Conservation (phyloP, 1,284 basidiomycete species). For the Rhodotorula sp. region DNA sequence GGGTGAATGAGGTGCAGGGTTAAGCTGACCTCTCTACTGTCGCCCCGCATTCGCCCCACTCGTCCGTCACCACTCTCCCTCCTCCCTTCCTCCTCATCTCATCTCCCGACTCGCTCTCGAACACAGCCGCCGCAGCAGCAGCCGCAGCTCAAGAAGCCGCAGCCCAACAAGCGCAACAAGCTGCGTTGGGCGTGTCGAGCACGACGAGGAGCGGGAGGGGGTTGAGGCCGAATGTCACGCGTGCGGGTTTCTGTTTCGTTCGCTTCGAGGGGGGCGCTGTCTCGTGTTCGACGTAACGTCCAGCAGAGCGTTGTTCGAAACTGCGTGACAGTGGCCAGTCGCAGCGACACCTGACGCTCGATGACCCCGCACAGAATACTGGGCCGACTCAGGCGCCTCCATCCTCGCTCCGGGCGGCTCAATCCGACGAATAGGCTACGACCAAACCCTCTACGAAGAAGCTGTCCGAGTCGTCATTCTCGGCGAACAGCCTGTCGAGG, state of each 20-base stretch:
- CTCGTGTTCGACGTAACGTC: background rate
- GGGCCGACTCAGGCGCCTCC: slow-evolving; percentile 21
- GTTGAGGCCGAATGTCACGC: slow-evolving; percentile 20
- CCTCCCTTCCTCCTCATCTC: background rate
- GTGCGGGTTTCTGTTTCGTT: background rate
- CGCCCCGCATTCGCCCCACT: background rate
- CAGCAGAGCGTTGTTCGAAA: background rate
- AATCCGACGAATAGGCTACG: slow-evolving; percentile 34
- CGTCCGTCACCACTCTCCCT: background rate
- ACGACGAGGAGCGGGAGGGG: slow-evolving; percentile 14
- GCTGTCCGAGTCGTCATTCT: slow-evolving; percentile 20
- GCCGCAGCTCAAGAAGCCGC: slow-evolving; percentile 28
- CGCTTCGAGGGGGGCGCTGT: background rate
- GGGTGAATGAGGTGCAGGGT: too few relatives aligned
- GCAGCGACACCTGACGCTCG: too few relatives aligned
- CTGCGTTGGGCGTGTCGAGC: background rate
- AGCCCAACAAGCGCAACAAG: slow-evolving; percentile 15
- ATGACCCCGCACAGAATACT: slow-evolving; percentile 20
- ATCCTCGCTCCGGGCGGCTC: slow-evolving; percentile 23
- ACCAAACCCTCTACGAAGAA: slow-evolving; percentile 27
- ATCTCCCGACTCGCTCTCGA: background rate
- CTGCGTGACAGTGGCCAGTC: background rate
- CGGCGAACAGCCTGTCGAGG: background rate
- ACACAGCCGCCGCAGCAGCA: slow-evolving; percentile 23
- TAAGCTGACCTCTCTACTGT: too few relatives aligned